Percentiles rank a stretch among this genome's conserved stretches.
Conservation (phyloP, 305 asterid species). For the Plantago coronopus region DNA sequence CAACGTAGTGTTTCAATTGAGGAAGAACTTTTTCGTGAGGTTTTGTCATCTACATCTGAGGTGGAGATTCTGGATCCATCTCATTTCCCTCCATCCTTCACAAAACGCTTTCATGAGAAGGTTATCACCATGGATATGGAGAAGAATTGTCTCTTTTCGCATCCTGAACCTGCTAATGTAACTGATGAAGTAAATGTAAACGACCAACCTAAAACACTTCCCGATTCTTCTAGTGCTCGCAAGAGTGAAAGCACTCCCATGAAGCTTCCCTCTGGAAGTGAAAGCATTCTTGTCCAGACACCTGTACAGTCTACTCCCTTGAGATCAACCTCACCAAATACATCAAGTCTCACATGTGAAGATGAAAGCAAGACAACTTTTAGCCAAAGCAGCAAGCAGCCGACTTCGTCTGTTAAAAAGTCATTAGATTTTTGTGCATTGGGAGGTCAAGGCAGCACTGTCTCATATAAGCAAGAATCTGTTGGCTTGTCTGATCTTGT, state of each 20-base stretch:
- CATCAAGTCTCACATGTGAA: slow-evolving; percentile 53
- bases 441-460: slow-evolving; percentile 29
- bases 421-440: slow-evolving; percentile 51
- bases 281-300: slow-evolving; percentile 46
- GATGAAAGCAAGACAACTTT: slow-evolving; percentile 41
- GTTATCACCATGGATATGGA: slow-evolving; percentile 31
- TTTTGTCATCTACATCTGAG: slow-evolving; percentile 34
- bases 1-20: slow-evolving; percentile 27
- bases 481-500: slow-evolving; percentile 50
- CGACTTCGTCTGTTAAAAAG: slow-evolving; percentile 56
- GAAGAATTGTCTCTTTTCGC: slow-evolving; percentile 33
- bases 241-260: slow-evolving; percentile 49
- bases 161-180: slow-evolving; percentile 29
- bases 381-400: slow-evolving; percentile 38
- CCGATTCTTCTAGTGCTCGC: slow-evolving; percentile 30
- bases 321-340: slow-evolving; percentile 56
- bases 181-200: slow-evolving; percentile 30
- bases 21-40: slow-evolving; percentile 28
- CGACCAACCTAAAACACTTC: slow-evolving; percentile 26
- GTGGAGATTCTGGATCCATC: slow-evolving; percentile 38
- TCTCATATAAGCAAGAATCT: slow-evolving; percentile 34
- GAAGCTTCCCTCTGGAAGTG: slow-evolving; percentile 39
- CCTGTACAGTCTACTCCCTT: slow-evolving; percentile 63
- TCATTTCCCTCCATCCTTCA: slow-evolving; percentile 52
- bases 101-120: slow-evolving; percentile 35